phyloP scores from a whole-genome alignment of 495 filamentous ascomycete species.

The Xylaria sp. region DNA sequence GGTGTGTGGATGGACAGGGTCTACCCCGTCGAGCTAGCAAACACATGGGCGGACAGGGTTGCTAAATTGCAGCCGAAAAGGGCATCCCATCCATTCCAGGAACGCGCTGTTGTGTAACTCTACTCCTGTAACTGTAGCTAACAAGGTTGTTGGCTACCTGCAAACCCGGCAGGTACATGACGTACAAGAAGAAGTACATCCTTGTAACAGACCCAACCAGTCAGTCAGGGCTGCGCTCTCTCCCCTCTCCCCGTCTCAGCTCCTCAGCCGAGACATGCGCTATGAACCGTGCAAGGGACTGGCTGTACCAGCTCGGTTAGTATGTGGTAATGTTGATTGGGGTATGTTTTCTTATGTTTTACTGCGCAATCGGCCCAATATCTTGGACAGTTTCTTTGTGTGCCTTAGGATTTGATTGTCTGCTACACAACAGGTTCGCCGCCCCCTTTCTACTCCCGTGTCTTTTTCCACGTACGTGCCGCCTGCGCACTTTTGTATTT shows the following conservation, averaged over 20 bases:
- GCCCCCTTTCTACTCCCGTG: not conserved
- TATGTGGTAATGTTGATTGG: not conserved
- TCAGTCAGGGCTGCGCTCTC: not conserved
- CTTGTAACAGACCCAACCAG: not conserved
- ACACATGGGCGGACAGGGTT: constrained; percentile 28
- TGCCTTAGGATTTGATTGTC: not conserved
- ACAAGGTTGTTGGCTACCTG: not conserved
- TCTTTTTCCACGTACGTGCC: not conserved
- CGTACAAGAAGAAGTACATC: not conserved
- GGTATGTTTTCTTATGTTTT: not conserved
- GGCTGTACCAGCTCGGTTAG: constrained; percentile 3
- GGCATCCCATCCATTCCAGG: not conserved
- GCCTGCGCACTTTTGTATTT: not conserved
- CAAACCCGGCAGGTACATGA: not conserved
- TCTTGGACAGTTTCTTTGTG: not conserved
- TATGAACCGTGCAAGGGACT: not conserved
- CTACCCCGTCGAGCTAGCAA: constrained; percentile 4
- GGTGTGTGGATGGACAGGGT: not conserved
- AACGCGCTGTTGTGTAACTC: constrained; percentile 10
- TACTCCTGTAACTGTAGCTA: not conserved
- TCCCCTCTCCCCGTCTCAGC: not conserved
- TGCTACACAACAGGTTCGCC: not conserved
- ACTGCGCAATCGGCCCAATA: constrained; percentile 13
- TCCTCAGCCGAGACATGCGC: constrained; percentile 12
- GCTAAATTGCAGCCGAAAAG: constrained; percentile 14